Evolutionary conservation across 805 yeast species (phyloP), one percentile per base, ranked within the genome.

Genomic region (Candida khao-thaluensis): DNA sequence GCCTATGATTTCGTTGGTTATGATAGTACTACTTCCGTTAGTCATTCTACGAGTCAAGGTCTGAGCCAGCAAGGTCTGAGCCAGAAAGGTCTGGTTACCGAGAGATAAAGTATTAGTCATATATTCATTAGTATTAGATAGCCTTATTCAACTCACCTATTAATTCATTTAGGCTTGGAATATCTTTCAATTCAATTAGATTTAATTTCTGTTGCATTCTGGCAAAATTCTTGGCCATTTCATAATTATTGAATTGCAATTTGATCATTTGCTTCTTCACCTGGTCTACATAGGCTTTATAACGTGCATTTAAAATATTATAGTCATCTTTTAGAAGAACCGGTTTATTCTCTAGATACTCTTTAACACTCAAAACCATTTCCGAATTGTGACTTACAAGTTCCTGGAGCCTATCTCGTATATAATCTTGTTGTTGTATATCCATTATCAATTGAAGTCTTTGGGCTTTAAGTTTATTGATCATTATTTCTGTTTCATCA

Each of bases 401-500:
- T 26, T 62, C 71, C 14, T 39, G 26, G n/a, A 68, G 42, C 42
- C 64, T 61, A 6, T 50, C 59, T 5, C 56, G 35, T 3, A 64
- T 38, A 34, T 49, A 64, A 30, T 66, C 69, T 35, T 66, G 71
- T 28, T 56, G 51, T 44, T 69, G 73, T n/a, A 69, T 44, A n/a
- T 57, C 64, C 67, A 62, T 59, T 0, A 66, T 55, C 20, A 65
- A 45, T 7, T 48, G 50, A 5, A 65, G 38, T 27, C 72, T 44
- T 29, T 54, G 53, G 28, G 48, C 41, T 41, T 66, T 67, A 21
- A 68, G 44, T 15, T 30, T 37, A 15, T 32, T 33, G 9, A 40
- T 42, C 25, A 45, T 36, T 3, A 17, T 21, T 11, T 38, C 29
- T 2, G 8, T 6, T 14, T 25, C 17, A 11, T 25, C 7, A 3